Evolutionary conservation across 2,329 filamentous ascomycete species (phyloP).

Genomic region (Sporothrix globosa): DNA sequence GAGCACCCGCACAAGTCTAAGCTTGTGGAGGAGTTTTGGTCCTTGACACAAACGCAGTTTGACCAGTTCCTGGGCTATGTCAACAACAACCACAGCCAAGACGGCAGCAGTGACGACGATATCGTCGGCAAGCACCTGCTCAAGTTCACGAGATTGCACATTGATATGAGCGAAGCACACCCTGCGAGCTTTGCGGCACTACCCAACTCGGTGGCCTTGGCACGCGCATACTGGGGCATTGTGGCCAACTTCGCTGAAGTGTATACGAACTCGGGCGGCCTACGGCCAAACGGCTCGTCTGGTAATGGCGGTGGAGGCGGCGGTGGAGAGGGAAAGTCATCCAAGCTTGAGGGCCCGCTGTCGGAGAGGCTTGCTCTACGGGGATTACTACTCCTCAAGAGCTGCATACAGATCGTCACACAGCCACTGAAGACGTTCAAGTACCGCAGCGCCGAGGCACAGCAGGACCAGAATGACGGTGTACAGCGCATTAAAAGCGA

Average conservation of each 20-base stretch:
- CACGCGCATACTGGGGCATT: slow-evolving; percentile 83
- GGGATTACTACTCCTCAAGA: slow-evolving; percentile 78
- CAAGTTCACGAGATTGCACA: slow-evolving; percentile 88
- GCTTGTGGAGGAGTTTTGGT: slow-evolving; percentile 80
- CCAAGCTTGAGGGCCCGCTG: slow-evolving; percentile 63
- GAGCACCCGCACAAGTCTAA: slow-evolving; percentile 79
- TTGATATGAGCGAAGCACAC: slow-evolving; percentile 79
- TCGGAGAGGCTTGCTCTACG: slow-evolving; percentile 81
- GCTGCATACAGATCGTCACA: slow-evolving; percentile 84
- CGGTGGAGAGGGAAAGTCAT: slow-evolving; percentile 45
- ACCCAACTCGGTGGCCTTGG: slow-evolving; percentile 75
- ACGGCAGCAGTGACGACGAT: not conserved
- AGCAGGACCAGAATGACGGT: slow-evolving; percentile 74
- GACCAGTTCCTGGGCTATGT: slow-evolving; percentile 71
- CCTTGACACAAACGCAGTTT: slow-evolving; percentile 74
- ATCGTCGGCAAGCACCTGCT: slow-evolving; percentile 82
- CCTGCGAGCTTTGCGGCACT: slow-evolving; percentile 81
- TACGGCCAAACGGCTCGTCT: slow-evolving; percentile 50
- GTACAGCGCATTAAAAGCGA: slow-evolving; percentile 70
- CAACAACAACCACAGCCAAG: slow-evolving; percentile 52
- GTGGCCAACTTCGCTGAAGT: slow-evolving; percentile 75
- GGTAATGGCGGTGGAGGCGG: slow-evolving; percentile 43
- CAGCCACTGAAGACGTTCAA: slow-evolving; percentile 80
- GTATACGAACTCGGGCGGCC: slow-evolving; percentile 65
- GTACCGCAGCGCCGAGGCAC: slow-evolving; percentile 73